Percentiles rank a stretch among this genome's conserved stretches.
Evolutionary conservation across 1,284 basidiomycete genomes (phyloP).

Genomic region (Moniliella sp.): DNA sequence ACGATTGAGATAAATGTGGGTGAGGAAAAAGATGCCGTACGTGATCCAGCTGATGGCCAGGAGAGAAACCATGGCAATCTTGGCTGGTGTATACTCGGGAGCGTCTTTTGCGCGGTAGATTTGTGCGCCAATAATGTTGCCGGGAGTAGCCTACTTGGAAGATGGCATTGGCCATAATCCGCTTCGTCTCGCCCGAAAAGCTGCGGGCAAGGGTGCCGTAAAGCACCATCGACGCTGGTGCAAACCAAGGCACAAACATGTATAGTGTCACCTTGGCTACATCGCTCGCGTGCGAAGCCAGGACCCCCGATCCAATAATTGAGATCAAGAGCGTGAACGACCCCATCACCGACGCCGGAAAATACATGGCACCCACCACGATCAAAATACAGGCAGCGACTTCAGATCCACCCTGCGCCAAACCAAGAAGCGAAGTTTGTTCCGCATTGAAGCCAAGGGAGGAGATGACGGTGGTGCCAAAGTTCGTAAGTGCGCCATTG

Average conservation of each 20-base stretch:
- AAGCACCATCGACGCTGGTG: slow-evolving; percentile 8
- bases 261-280: slow-evolving; percentile 7
- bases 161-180: slow-evolving; percentile 18
- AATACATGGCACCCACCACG: slow-evolving; percentile 9
- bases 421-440: slow-evolving; percentile 22
- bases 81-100: slow-evolving; percentile 19
- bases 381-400: slow-evolving; percentile 14
- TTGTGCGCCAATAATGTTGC: slow-evolving; percentile 25
- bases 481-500: slow-evolving; percentile 8
- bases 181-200: slow-evolving; percentile 24
- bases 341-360: slow-evolving; percentile 11
- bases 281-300: neutral
- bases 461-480: slow-evolving; percentile 24
- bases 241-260: slow-evolving; percentile 5
- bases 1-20: too few species aligned
- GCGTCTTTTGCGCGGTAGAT: slow-evolving; percentile 13
- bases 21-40: slow-evolving; percentile 8
- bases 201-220: slow-evolving; percentile 10
- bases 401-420: slow-evolving; percentile 19
- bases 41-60: slow-evolving; percentile 11
- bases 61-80: slow-evolving; percentile 22
- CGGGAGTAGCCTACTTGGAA: slow-evolving; percentile 21
- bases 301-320: slow-evolving; percentile 5
- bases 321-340: slow-evolving; percentile 1
- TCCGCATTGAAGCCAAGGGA: slow-evolving; percentile 18